Evolutionary conservation across 106 monocot genomes (phyloP), one percentile per base, ranked within the genome.

Genomic region (Agapanthus africanus): DNA sequence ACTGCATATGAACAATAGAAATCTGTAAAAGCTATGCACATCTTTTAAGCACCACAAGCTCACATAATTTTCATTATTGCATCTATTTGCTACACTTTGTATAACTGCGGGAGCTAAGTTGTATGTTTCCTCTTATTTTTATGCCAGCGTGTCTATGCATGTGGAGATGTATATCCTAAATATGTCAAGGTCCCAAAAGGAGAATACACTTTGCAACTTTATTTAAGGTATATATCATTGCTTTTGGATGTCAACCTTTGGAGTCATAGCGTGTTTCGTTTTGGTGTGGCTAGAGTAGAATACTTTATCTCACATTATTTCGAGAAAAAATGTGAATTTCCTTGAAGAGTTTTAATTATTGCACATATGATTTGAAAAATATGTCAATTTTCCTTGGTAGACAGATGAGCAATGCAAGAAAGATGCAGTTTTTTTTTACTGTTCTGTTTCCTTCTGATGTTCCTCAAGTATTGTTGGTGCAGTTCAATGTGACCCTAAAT

Each of bases 181-280:
- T 99, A 83, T 76, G 91, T 84, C 54, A 99, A 87, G 73, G n/a
- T 99, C 76, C 82, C 87, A 0, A 99, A 87, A 66, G 97, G 97
- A 18, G 89, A 87, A 34, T 99, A 87, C 81, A 87, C 65, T 42
- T 74, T 99, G 19, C 87, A 85, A 27, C 56, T 99, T 40, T 78
- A 82, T 73, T 80, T 90, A 85, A 88, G 97, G 97, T 97, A 80
- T 54, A 79, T 52, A 6, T 28, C 3, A 28, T 54, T 54, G 54
- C 25, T 27, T 25, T 26, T 27, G 52, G 7, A 6, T 7, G 6
- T 52, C n/a, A 52, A 4, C n/a, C n/a, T 52, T 4, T 50, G 50
- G n/a, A 21, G 18, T 50, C 10, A 21, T n/a, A 11, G 22, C 15
- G 18, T 62, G 9, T 44, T 44, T 44, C 16, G 44, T n/a, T 14